These are phyloP conservation scores for Strobilomyces confusus DNA, from an alignment of 768 basidiomycete species.

Conservation along the genomic window DNA sequence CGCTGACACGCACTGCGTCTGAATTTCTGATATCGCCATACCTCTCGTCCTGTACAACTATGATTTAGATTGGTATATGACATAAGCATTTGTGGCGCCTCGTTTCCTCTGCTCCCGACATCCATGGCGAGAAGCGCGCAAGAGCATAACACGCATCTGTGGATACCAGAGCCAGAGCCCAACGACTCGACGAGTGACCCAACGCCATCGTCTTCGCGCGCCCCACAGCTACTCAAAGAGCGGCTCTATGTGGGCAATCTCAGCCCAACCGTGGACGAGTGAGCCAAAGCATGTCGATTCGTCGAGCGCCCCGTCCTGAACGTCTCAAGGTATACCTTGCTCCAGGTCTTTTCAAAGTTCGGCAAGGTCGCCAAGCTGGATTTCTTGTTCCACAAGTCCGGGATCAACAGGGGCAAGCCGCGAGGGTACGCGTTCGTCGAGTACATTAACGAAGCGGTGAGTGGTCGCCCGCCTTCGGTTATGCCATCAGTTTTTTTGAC, in stretches of 20 bases:
- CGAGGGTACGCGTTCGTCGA: conserved; percentile 95
- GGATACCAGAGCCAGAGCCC: conserved; percentile 30
- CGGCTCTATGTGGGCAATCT: conserved; percentile 90
- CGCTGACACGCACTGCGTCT: no score
- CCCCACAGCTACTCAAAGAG: conserved; percentile 48
- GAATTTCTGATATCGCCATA: not conserved
- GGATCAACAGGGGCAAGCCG: conserved; percentile 85
- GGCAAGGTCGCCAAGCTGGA: conserved; percentile 93
- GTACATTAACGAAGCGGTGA: conserved; percentile 73
- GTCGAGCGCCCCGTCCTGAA: conserved; percentile 8
- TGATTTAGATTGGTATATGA: no score
- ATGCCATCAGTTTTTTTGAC: conserved; percentile 24
- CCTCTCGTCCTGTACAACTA: not conserved
- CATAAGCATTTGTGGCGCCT: conserved; percentile 5
- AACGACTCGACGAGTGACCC: conserved; percentile 15
- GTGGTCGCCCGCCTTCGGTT: conserved; percentile 34
- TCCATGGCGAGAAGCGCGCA: conserved; percentile 13
- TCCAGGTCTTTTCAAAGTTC: conserved; percentile 88
- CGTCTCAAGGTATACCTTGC: conserved; percentile 67
- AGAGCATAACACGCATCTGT: conserved; percentile 22
- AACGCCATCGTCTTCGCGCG: conserved; percentile 22
- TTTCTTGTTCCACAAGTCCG: conserved; percentile 93
- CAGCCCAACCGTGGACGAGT: conserved; percentile 86
- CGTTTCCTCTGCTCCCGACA: not conserved
- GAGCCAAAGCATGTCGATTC: conserved; percentile 21